Percentiles rank a stretch among this genome's conserved stretches.
These are phyloP conservation scores for Rosa chinensis DNA, from an alignment of 306 rosid species.

Conservation along the genomic window DNA sequence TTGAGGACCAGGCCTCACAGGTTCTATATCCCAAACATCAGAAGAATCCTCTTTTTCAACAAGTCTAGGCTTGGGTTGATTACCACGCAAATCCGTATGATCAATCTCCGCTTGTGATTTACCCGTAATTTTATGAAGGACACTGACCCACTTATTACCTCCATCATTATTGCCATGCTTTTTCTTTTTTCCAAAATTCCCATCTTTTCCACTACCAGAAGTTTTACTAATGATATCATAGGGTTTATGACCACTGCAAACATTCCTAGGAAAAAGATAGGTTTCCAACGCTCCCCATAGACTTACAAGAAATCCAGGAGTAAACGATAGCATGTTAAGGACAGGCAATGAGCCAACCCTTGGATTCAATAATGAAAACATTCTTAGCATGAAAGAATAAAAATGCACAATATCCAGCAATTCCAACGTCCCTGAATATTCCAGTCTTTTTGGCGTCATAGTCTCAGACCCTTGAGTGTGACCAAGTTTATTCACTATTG, in stretches of 20 bases:
- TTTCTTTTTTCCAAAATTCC: constrained; percentile 46
- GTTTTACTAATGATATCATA: constrained; percentile 30
- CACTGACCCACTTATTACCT: constrained; percentile 70
- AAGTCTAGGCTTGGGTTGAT: constrained; percentile 49
- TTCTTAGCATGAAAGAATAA: constrained; percentile 71
- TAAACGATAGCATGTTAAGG: constrained; percentile 91
- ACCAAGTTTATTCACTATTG: constrained; percentile 37
- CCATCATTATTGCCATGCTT: constrained; percentile 60
- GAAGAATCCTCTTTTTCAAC: constrained; percentile 42
- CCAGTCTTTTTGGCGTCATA: constrained; percentile 35
- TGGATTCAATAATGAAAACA: constrained; percentile 69
- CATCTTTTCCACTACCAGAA: constrained; percentile 38
- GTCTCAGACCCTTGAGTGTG: constrained; percentile 29
- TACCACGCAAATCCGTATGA: constrained; percentile 29
- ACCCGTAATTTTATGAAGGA: constrained; percentile 70
- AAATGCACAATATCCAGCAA: constrained; percentile 67
- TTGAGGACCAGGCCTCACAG: constrained; percentile 74
- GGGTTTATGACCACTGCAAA: constrained; percentile 30
- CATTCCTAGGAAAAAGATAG: constrained; percentile 53
- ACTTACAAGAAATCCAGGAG: constrained; percentile 82
- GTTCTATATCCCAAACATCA: constrained; percentile 76
- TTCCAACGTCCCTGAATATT: constrained; percentile 52
- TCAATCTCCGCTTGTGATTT: constrained; percentile 56
- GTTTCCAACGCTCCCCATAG: constrained; percentile 77
- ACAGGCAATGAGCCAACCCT: constrained; percentile 63